Base-by-base conservation (phyloP, 768 basidiomycete genomes). In the Collybiopsis luxurians region DNA sequence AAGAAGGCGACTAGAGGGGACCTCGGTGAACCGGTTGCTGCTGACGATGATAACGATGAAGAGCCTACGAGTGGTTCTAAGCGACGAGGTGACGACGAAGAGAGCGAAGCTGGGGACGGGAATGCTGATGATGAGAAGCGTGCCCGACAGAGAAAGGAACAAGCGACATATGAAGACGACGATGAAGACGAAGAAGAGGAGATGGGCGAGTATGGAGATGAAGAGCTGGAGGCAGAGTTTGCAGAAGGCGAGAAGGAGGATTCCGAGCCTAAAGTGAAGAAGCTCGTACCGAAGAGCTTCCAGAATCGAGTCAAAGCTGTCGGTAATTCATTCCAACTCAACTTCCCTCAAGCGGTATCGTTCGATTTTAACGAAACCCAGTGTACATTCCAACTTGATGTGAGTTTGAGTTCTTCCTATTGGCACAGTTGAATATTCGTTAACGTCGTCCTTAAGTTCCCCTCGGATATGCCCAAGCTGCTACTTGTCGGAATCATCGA, bases 401-500 rank as follows among this genome's bases (percentile, higher is more conserved):
- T 95, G 66, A 63, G 87, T 71, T 23, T 5, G 9, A 23, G 49
- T 53, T 21, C 53, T 21, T 9, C 40, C 6, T 34, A 31, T 21
- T 17, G 28, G 7, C 12, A 34, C 2, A 4, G 10, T 31, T 2
- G 17, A 24, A 24, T 39, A 27, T 17, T 47, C 4, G 27, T 47
- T 36, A 12, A 1, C 26, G 12, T 17, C 23, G 48, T 50, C 56
- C 19, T 59, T n/a, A 59, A 98, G 94, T 95, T 98, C 75, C 76
- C 82, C 11, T 82, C 89, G 43, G 85, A 91, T 64, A 87, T 94
- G 68, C 95, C 95, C 11, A 98, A 98, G 71, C 79, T 99, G 31
- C 78, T 99, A 21, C 80, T 99, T 42, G 93, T 98, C 47, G 96
- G 95, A 46, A 85, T 99, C 59, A 81, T 98, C 56, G 97, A 98